Evolutionary conservation across 257 asterid species (phyloP).

Genomic region (Solanum lycopersicoides): DNA sequence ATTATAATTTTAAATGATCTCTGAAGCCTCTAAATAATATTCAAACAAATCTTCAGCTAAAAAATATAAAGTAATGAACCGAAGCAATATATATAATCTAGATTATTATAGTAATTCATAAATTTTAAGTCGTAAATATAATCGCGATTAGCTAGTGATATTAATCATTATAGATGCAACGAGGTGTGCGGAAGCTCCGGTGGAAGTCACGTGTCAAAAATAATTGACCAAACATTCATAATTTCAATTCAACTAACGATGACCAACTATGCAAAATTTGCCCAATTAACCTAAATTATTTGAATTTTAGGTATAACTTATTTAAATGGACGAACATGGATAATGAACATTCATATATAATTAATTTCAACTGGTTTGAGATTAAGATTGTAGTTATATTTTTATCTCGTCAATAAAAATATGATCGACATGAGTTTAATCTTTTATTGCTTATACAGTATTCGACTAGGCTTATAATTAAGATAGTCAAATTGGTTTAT

Average conservation of each 20-base stretch:
- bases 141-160: rapidly evolving
- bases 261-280: neutral
- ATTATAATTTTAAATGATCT: neutral
- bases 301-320: neutral
- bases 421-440: neutral
- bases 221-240: neutral
- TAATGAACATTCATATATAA: neutral
- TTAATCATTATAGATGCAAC: neutral
- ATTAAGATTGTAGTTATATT: neutral
- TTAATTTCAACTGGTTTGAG: neutral
- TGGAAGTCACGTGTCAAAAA: neutral
- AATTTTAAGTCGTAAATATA: neutral
- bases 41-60: no score
- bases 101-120: rapidly evolving
- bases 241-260: neutral
- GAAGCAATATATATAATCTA: rapidly evolving
- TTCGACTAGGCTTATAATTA: neutral
- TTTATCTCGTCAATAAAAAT: neutral
- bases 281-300: neutral
- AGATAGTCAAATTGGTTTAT: neutral
- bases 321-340: neutral
- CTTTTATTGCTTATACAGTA: neutral
- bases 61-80: no score
- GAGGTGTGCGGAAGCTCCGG: neutral
- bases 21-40: neutral